phyloP scores from a whole-genome alignment of 208 protist genomes.

The Trypanosoma vivax region DNA sequence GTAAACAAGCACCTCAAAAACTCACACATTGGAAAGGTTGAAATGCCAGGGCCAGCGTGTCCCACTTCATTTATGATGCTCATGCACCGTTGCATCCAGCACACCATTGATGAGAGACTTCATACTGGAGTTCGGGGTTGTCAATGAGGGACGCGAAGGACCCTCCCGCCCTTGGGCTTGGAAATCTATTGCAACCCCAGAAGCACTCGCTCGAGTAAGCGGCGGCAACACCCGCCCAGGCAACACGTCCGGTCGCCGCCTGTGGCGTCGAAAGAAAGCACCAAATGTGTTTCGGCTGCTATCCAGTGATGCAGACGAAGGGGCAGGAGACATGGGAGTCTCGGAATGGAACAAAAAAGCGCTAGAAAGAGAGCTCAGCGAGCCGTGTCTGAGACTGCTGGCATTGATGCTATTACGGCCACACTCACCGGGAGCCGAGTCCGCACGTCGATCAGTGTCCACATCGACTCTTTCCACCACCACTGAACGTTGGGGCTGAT shows the following conservation, averaged over 20 bases:
- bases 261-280: not conserved
- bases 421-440: not conserved
- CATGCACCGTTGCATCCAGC: too few species aligned
- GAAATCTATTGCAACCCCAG: not conserved
- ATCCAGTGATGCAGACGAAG: not conserved
- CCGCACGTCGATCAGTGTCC: not conserved
- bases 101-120: too few species aligned
- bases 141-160: too few species aligned
- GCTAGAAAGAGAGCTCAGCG: too few species aligned
- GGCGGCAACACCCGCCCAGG: constrained; percentile 14
- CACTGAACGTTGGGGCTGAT: too few species aligned
- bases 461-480: not conserved
- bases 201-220: not conserved
- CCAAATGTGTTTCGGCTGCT: constrained; percentile 4
- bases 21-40: too few species aligned
- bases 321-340: not conserved
- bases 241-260: constrained; percentile 11
- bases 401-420: too few species aligned
- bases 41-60: too few species aligned
- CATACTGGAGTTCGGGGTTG: too few species aligned
- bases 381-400: too few species aligned
- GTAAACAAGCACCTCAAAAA: too few species aligned
- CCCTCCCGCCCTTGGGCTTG: not conserved
- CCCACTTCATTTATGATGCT: too few species aligned
- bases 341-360: not conserved